Base-by-base conservation (phyloP, 2,329 filamentous ascomycete species). In the Ophiostoma populinum region DNA sequence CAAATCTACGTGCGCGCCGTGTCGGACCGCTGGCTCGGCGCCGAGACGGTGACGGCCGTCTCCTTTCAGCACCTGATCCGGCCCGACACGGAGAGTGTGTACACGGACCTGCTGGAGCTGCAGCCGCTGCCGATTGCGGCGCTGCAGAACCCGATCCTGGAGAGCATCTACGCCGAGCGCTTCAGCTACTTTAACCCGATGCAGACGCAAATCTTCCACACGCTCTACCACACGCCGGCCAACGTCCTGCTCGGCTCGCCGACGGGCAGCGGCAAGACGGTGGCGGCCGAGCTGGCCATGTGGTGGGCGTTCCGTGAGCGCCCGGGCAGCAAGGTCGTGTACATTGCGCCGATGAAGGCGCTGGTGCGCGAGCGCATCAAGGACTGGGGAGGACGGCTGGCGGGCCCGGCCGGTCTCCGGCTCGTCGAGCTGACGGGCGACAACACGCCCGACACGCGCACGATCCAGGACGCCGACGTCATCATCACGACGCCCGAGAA, bases 401-500 rank as follows among this genome's bases (percentile, higher is more conserved):
- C 85, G 1, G 63, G 65, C 2, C 81, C 85, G 2, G 75, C 95
- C 60, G 85, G 86, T 0, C 54, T 95, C 42, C 92, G 83, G 55
- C 63, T 98, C 15, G 90, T 98, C 12, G 90, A 98, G 56, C 62
- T 98, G 60, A 98, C 92, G 35, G 55, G 64, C 62, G 90, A 98
- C 59, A 98, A 95, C 49, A 98, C 92, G 0, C 92, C 92, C 1
- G 90, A 98, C 51, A 98, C 90, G 1, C 70, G 83, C 34, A 94
- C 87, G 0, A 98, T 98, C 47, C 74, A 86, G 46, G 80, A 95
- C 51, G 90, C 90, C 4, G 90, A 98, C 52, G 83, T 98, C 42
- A 98, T 98, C 47, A 85, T 98, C 48, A 98, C 90, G 0, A 98
- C 92, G 0, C 92, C 90, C n/a, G 90, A 98, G 58, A 98, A 98